Conservation (phyloP, 2,329 filamentous ascomycete genomes). For the Penicillium fuscoglaucum region DNA sequence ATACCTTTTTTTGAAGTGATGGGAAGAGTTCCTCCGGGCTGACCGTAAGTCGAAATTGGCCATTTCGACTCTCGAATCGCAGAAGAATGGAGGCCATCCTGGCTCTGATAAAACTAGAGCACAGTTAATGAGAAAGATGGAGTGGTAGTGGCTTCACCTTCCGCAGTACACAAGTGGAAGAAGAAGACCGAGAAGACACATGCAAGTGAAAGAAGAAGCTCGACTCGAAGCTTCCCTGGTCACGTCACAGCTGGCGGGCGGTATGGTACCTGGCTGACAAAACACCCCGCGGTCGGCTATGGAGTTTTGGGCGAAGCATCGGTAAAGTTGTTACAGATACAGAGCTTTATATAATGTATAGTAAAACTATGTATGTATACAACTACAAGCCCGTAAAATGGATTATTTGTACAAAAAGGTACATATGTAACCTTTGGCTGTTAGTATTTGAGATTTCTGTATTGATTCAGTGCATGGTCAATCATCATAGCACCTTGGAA, state of each 20-base stretch:
- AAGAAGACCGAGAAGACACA: neutral
- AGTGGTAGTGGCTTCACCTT: neutral
- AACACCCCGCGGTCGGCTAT: neutral
- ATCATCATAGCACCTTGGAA: neutral
- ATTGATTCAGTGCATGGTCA: neutral
- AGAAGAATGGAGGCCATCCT: slow-evolving; percentile 67
- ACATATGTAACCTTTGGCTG: neutral
- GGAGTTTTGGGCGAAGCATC: neutral
- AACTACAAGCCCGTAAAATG: neutral
- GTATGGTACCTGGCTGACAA: slow-evolving; percentile 10
- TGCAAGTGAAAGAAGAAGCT: slow-evolving; percentile 7
- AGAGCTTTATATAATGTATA: neutral
- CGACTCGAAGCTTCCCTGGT: slow-evolving; percentile 19
- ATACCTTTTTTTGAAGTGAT: slow-evolving; percentile 52
- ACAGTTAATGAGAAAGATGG: neutral
- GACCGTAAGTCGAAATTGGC: slow-evolving; percentile 82
- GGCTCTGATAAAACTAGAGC: neutral
- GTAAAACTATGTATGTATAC: too few species aligned
- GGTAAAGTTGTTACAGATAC: slow-evolving; percentile 2
- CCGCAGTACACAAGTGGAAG: neutral
- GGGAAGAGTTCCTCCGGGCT: slow-evolving; percentile 72
- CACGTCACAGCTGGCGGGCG: slow-evolving; percentile 27
- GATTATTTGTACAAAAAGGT: neutral
- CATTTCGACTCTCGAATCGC: slow-evolving; percentile 85
- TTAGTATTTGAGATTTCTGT: too few species aligned